A percentile compares a stretch with the other conserved stretches of the same genome.
Evolutionary conservation across 768 basidiomycete genomes (phyloP).

Genomic region (Russula ochroleuca): DNA sequence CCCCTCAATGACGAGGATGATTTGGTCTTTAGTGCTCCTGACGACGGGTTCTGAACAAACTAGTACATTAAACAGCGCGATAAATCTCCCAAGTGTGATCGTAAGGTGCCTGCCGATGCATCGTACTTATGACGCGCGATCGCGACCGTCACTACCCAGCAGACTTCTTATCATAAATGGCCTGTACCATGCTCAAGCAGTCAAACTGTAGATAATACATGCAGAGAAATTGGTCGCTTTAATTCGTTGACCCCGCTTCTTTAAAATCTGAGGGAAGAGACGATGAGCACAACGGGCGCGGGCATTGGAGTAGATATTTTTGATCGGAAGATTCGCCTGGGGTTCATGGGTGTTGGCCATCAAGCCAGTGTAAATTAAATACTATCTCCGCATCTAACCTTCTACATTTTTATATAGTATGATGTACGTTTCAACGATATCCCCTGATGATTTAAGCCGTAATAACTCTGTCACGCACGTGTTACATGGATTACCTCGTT

Average conservation of each 20-base stretch:
- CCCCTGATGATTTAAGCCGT: neutral
- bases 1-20: conserved; percentile 26
- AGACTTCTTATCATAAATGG: too few relatives aligned
- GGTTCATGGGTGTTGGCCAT: too few relatives aligned
- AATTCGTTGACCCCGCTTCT: too few relatives aligned
- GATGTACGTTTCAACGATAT: neutral
- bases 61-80: neutral
- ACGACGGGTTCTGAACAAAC: neutral
- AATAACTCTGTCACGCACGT: too few relatives aligned
- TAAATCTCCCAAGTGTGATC: neutral
- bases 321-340: too few relatives aligned
- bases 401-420: too few relatives aligned
- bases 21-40: conserved; percentile 18
- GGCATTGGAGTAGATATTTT: neutral
- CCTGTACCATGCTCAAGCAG: too few relatives aligned
- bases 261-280: neutral
- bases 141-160: neutral
- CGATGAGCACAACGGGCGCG: neutral
- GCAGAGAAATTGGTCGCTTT: too few relatives aligned
- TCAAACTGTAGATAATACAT: too few relatives aligned
- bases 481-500: too few relatives aligned
- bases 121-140: neutral
- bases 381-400: too few relatives aligned
- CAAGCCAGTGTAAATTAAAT: too few relatives aligned
- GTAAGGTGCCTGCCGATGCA: neutral